Evolutionary conservation across 768 basidiomycete species (phyloP).

Genomic region (Naganishia randhawae): DNA sequence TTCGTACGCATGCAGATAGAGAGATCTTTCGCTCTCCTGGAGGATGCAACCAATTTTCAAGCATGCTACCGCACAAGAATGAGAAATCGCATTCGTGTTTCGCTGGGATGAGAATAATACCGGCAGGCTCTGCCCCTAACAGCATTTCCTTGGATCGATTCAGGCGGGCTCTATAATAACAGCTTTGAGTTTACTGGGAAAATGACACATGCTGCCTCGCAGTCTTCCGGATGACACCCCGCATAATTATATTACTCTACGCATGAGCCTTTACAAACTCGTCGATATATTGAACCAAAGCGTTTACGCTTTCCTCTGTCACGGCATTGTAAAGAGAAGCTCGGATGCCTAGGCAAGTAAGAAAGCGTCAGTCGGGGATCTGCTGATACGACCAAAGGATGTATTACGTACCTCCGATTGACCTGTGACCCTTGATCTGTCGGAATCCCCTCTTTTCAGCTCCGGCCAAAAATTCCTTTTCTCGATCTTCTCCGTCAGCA

Average conservation of each 20-base stretch:
- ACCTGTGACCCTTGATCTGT: constrained; percentile 90
- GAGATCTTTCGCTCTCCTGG: no score
- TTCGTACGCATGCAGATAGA: no score
- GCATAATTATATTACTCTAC: background rate
- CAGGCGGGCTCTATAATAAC: no score
- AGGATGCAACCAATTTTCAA: no score
- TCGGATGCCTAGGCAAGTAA: constrained; percentile 60
- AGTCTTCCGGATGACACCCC: no score
- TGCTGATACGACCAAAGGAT: background rate
- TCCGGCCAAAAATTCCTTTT: constrained; percentile 72
- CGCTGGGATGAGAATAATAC: no score
- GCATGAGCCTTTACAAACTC: constrained; percentile 39
- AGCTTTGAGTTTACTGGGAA: no score
- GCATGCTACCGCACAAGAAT: no score
- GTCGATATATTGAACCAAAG: constrained; percentile 52
- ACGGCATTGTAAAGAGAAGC: constrained; percentile 86
- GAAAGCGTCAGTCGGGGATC: background rate
- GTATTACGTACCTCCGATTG: constrained; percentile 48
- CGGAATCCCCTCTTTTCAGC: constrained; percentile 76
- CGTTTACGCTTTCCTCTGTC: constrained; percentile 67
- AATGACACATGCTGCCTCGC: no score
- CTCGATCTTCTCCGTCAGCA: constrained; percentile 52
- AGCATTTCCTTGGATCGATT: no score
- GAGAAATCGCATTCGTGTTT: no score
- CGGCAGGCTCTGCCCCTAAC: no score